Conservation (phyloP, 306 rosid genomes). For the Canavalia ensiformis region DNA sequence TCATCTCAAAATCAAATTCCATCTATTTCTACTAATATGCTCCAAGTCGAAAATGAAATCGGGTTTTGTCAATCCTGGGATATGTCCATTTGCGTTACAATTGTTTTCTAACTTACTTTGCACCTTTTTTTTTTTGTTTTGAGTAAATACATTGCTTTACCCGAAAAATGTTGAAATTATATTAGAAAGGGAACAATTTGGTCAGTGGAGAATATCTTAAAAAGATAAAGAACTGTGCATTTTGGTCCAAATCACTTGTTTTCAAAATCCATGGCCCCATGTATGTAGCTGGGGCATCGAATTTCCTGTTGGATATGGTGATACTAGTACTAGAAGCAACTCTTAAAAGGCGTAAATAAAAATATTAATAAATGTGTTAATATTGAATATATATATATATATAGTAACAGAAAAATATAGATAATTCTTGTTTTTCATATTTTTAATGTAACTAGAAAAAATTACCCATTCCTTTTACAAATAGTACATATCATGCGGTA, state of each 20-base stretch:
- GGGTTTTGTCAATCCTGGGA: conserved; percentile 17
- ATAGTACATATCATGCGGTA: conserved; percentile 4
- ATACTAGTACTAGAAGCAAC: conserved; percentile 14
- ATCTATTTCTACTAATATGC: conserved; percentile 24
- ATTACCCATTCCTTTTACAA: neutral
- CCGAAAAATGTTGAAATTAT: conserved; percentile 15
- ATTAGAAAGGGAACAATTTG: conserved; percentile 24
- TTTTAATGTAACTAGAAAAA: neutral
- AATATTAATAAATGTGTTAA: neutral
- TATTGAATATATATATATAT: neutral
- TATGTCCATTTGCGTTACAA: conserved; percentile 36
- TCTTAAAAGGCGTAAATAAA: neutral
- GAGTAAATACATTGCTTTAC: conserved; percentile 1
- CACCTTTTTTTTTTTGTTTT: conserved; percentile 3
- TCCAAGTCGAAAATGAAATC: conserved; percentile 29
- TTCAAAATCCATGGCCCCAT: conserved; percentile 32
- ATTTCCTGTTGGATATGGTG: neutral
- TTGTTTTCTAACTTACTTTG: conserved; percentile 36
- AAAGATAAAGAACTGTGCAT: neutral
- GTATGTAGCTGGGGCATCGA: neutral
- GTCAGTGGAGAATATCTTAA: neutral
- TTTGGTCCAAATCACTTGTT: conserved; percentile 30
- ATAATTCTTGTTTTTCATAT: neutral
- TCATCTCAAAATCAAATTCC: conserved; percentile 13
- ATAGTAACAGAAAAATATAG: neutral